These are phyloP conservation scores for Cynanchum wilfordii DNA, from an alignment of 257 asterid species.

Conservation along the genomic window DNA sequence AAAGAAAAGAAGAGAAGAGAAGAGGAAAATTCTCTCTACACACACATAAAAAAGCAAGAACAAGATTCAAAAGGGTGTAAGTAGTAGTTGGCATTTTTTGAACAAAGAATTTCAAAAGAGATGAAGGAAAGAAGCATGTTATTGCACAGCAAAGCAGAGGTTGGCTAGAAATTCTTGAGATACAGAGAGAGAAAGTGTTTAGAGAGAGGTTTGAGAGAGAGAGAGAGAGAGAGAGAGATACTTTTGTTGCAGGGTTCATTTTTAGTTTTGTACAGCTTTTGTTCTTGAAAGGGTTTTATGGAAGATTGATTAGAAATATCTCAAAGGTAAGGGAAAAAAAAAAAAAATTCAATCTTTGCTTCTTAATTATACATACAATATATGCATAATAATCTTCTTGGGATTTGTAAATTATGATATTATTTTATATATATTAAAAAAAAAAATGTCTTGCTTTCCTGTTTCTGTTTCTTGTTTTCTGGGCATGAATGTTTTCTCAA, in stretches of 20 bases:
- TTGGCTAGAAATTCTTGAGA: slow-evolving; percentile 17
- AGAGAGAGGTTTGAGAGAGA: slow-evolving; percentile 6
- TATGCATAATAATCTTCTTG: slow-evolving; percentile 25
- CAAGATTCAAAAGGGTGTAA: not conserved
- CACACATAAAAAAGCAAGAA: not conserved
- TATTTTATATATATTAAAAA: slow-evolving; percentile 8
- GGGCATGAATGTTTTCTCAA: slow-evolving; percentile 17
- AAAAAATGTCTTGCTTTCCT: not conserved
- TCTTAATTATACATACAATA: slow-evolving; percentile 8
- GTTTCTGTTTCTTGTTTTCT: slow-evolving; percentile 17
- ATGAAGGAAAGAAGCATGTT: slow-evolving; percentile 23
- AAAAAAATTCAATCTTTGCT: not conserved
- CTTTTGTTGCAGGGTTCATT: slow-evolving; percentile 18
- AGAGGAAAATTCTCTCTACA: not conserved
- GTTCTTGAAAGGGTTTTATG: slow-evolving; percentile 30
- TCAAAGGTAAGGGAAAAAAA: slow-evolving; percentile 28
- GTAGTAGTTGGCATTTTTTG: slow-evolving; percentile 5
- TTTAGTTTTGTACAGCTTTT: slow-evolving; percentile 50
- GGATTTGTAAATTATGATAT: slow-evolving; percentile 33
- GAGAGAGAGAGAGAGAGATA: slow-evolving; percentile 4
- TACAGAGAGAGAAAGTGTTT: too few relatives aligned
- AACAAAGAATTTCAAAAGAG: slow-evolving; percentile 20
- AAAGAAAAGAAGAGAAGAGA: not conserved
- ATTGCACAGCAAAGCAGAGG: slow-evolving; percentile 20
- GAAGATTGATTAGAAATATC: slow-evolving; percentile 32